Evolutionary conservation across 2,329 filamentous ascomycete species (phyloP).

Genomic region (Aspergillus versicolor): DNA sequence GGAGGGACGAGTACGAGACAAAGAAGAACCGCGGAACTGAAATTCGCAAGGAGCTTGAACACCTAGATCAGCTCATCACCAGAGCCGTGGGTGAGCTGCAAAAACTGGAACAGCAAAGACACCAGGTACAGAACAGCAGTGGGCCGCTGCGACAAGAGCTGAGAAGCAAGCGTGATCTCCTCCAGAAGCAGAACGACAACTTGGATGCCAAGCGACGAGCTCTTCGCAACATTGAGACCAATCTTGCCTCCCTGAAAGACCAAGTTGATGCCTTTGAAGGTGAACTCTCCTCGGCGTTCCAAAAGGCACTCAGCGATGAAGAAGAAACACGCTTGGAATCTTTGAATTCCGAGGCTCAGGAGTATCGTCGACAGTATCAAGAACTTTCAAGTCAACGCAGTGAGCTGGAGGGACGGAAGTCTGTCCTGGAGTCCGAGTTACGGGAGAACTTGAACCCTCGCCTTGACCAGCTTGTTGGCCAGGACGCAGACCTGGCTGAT

Average conservation of each 20-base stretch:
- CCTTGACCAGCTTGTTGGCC: slow-evolving; percentile 78
- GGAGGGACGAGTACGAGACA: slow-evolving; percentile 71
- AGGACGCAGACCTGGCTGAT: slow-evolving; percentile 66
- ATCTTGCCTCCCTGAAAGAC: slow-evolving; percentile 73
- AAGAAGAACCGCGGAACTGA: slow-evolving; percentile 63
- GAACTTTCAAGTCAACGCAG: slow-evolving; percentile 71
- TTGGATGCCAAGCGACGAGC: slow-evolving; percentile 69
- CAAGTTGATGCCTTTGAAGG: slow-evolving; percentile 74
- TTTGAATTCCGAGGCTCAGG: slow-evolving; percentile 67
- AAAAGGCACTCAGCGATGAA: slow-evolving; percentile 78
- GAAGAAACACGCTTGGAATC: slow-evolving; percentile 79
- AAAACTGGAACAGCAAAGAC: slow-evolving; percentile 75
- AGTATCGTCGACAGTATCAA: slow-evolving; percentile 73
- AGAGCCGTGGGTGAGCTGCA: slow-evolving; percentile 78
- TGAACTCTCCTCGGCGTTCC: slow-evolving; percentile 83
- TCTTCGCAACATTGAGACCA: slow-evolving; percentile 67
- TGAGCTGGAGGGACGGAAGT: slow-evolving; percentile 77
- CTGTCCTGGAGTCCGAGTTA: slow-evolving; percentile 79
- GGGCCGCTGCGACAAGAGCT: slow-evolving; percentile 77
- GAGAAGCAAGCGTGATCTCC: slow-evolving; percentile 68
- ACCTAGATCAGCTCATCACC: slow-evolving; percentile 85
- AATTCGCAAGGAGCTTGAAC: slow-evolving; percentile 69
- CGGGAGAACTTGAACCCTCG: slow-evolving; percentile 85
- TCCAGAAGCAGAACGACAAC: slow-evolving; percentile 70
- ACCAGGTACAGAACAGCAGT: slow-evolving; percentile 77